These are phyloP conservation scores for Ophiostoma himal-ulmi DNA, from an alignment of 2,329 filamentous ascomycete genomes.

Conservation along the genomic window DNA sequence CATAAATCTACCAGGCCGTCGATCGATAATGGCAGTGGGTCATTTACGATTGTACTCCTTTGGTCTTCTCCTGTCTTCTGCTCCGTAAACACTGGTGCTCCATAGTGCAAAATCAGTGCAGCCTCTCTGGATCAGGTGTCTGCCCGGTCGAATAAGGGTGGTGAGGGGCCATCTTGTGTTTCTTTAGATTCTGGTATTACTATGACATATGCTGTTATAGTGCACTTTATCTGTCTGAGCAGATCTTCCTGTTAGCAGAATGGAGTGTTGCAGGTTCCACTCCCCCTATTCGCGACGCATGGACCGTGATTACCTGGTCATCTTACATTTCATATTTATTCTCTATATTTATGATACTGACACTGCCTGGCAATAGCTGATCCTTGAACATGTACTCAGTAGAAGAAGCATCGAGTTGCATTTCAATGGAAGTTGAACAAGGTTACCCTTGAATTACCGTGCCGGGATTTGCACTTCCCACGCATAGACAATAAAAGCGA, in stretches of 20 bases:
- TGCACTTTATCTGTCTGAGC: conserved; percentile 2
- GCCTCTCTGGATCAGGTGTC: conserved; percentile 4
- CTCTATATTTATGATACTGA: no score
- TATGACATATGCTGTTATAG: neutral
- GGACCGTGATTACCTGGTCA: neutral
- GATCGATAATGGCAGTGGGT: neutral
- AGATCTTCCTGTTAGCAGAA: neutral
- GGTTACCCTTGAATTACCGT: neutral
- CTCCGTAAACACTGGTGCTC: neutral
- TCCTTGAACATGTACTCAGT: no score
- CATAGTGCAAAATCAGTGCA: neutral
- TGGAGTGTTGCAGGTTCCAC: neutral
- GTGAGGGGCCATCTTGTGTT: conserved; percentile 1
- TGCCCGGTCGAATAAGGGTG: conserved; percentile 7
- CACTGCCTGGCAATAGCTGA: neutral
- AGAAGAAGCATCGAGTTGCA: no score
- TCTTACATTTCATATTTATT: neutral
- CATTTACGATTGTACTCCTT: neutral
- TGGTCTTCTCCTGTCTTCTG: neutral
- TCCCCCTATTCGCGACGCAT: conserved; percentile 7
- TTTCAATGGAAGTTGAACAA: neutral
- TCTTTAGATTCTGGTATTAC: neutral
- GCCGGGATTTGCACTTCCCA: neutral
- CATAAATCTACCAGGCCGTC: no score
- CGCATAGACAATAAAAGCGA: neutral